Percentiles rank a stretch among this genome's conserved stretches.
Conservation (phyloP, 2,329 filamentous ascomycete species). For the Pseudomassariella vexata region DNA sequence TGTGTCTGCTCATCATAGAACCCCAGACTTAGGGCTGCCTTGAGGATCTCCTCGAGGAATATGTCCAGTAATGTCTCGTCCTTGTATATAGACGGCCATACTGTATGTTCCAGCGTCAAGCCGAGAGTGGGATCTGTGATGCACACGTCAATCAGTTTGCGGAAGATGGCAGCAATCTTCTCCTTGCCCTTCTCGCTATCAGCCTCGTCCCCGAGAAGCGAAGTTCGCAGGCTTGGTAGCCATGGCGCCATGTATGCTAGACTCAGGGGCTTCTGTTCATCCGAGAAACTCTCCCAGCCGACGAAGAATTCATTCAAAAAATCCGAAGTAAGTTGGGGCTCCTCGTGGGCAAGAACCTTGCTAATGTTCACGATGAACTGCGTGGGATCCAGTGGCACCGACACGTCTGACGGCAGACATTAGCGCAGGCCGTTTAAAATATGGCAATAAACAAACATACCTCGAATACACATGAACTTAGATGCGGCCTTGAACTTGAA, state of each 20-base stretch:
- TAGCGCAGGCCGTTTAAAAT: too few relatives aligned
- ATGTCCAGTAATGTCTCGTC: constrained; percentile 63
- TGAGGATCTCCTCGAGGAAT: constrained; percentile 61
- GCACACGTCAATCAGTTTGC: constrained; percentile 62
- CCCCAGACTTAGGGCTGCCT: constrained; percentile 52
- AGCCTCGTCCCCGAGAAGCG: constrained; percentile 50
- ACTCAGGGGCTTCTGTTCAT: constrained; percentile 61
- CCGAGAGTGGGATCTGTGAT: constrained; percentile 54
- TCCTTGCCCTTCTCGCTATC: constrained; percentile 63
- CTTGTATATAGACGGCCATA: constrained; percentile 59
- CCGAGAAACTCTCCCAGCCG: constrained; percentile 64
- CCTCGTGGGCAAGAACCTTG: constrained; percentile 54
- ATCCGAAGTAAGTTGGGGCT: constrained; percentile 62
- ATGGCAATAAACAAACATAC: constrained; percentile 28
- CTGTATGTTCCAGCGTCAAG: constrained; percentile 57
- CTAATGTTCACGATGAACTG: constrained; percentile 62
- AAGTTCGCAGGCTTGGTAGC: constrained; percentile 55
- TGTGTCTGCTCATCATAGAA: constrained; percentile 55
- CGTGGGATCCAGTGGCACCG: constrained; percentile 57
- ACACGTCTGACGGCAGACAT: too few relatives aligned
- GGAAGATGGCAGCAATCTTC: constrained; percentile 56
- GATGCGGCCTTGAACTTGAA: constrained; percentile 62
- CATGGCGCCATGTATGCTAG: constrained; percentile 67
- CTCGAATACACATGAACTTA: constrained; percentile 56
- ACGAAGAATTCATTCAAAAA: constrained; percentile 71